Base-by-base conservation (phyloP, 1,284 basidiomycete genomes). In the Austropuccinia psidii region DNA sequence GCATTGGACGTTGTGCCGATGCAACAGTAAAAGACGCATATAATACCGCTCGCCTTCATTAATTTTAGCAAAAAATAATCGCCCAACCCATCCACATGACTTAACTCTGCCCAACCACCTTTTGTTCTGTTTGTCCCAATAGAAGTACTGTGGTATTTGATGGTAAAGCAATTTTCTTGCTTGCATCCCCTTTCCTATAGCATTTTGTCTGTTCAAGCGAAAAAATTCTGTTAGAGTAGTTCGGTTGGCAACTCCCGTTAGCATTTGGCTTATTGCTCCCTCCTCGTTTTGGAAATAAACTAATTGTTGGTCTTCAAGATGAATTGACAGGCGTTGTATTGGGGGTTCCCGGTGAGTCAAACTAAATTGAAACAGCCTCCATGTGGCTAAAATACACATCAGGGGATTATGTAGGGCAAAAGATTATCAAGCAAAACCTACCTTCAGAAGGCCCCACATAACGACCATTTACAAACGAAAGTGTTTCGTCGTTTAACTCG, bases 31-130 rank as follows among this genome's bases (percentile, higher is more conserved):
- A 0, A 78, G 77, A 0, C 81, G 78, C 0, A 84, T 79, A 73
- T 83, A 83, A 74, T 81, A 84, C 0, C 75, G 75, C 54, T 83
- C 81, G 0, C 83, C 82, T 17, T 77, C 74, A 27, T 77, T 79
- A 5, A 81, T 82, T n/a, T 76, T 69, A 6, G 80, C 77, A 76
- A 79, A 82, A 62, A 80, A 83, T 79, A 84, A 83, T 0, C 81
- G 68, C n/a, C n/a, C n/a, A n/a, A n/a, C n/a, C 0, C n/a, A n/a
- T n/a, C n/a, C n/a, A n/a, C n/a, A n/a, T n/a, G n/a, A n/a, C n/a
- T n/a, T n/a, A n/a, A 83, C 83, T 29, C 83, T 69, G 0, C 81
- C 80, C 75, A 77, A 78, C 1, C 77, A 77, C 37, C 73, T 47
- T 47, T 79, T n/a, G 1, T 60, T 39, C 4, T 41, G 17, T 6